Conservation (phyloP, 768 basidiomycete genomes). For the Lyophyllum semitale region DNA sequence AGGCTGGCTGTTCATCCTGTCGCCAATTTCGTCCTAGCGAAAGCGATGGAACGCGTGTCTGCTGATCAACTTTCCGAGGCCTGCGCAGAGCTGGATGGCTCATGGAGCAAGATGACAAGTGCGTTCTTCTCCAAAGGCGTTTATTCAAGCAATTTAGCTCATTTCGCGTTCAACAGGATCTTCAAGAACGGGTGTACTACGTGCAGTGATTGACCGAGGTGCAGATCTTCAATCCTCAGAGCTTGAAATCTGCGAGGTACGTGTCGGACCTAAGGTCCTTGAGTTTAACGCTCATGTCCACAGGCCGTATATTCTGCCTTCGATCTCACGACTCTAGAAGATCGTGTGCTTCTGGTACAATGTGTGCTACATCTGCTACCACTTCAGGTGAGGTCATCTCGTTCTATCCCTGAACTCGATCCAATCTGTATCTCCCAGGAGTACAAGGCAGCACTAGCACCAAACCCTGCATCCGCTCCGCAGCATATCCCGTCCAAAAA, state of each 20-base stretch:
- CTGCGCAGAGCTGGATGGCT: slow-evolving; percentile 58
- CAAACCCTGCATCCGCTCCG: neutral
- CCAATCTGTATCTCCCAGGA: slow-evolving; percentile 18
- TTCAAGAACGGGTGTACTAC: slow-evolving; percentile 75
- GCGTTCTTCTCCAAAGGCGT: slow-evolving; percentile 30
- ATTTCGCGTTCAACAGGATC: slow-evolving; percentile 45
- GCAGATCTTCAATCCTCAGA: slow-evolving; percentile 48
- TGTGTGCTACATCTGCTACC: slow-evolving; percentile 64
- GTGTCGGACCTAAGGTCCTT: slow-evolving; percentile 15
- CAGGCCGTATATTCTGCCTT: slow-evolving; percentile 68
- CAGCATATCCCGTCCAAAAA: slow-evolving; percentile 1
- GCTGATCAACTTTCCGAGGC: slow-evolving; percentile 53
- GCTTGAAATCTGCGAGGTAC: slow-evolving; percentile 57
- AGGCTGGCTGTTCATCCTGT: slow-evolving; percentile 85
- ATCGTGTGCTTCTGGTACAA: slow-evolving; percentile 57
- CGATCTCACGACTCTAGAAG: slow-evolving; percentile 49
- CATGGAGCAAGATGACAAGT: slow-evolving; percentile 71
- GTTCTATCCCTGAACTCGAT: neutral
- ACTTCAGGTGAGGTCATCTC: slow-evolving; percentile 46
- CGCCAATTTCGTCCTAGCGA: slow-evolving; percentile 91
- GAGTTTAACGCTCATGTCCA: slow-evolving; percentile 7
- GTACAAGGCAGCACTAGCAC: slow-evolving; percentile 13
- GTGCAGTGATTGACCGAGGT: slow-evolving; percentile 73
- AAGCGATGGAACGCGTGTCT: slow-evolving; percentile 67
- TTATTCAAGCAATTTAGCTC: neutral